These are phyloP conservation scores for Gnomoniopsis smithogilvyi DNA, from an alignment of 2,329 filamentous ascomycete genomes.

Conservation along the genomic window DNA sequence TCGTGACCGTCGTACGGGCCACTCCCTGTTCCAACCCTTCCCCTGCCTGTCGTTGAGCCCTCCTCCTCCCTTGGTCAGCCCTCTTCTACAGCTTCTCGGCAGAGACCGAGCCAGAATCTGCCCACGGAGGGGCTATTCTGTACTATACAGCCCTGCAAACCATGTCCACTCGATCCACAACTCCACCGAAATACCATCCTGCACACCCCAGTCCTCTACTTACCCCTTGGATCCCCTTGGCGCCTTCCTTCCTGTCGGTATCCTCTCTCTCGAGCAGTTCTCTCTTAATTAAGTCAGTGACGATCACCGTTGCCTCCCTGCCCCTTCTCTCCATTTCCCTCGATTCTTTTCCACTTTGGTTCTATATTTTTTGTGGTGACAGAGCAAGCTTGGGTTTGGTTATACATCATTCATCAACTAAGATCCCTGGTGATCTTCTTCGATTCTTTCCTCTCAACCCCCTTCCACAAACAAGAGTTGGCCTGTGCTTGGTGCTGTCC, in stretches of 20 bases:
- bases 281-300: slow-evolving; percentile 11
- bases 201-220: background rate
- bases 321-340: background rate
- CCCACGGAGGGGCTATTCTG: slow-evolving; percentile 4
- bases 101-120: slow-evolving; percentile 17
- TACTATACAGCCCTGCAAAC: background rate
- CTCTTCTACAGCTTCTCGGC: slow-evolving; percentile 4
- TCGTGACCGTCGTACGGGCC: background rate
- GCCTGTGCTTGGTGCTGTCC: background rate
- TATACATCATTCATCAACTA: background rate
- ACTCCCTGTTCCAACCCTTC: background rate
- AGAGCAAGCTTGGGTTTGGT: background rate
- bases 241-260: background rate
- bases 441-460: background rate
- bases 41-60: background rate
- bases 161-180: background rate
- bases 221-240: background rate
- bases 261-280: background rate
- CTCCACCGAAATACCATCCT: slow-evolving; percentile 3
- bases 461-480: slow-evolving; percentile 1
- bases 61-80: background rate
- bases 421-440: slow-evolving; percentile 14
- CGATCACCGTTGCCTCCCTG: slow-evolving; percentile 14
- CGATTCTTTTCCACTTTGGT: slow-evolving; percentile 1
- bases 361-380: background rate